A percentile compares a stretch with the other conserved stretches of the same genome.
Conservation (phyloP, 495 filamentous ascomycete genomes). For the Penicillium riverlandense region DNA sequence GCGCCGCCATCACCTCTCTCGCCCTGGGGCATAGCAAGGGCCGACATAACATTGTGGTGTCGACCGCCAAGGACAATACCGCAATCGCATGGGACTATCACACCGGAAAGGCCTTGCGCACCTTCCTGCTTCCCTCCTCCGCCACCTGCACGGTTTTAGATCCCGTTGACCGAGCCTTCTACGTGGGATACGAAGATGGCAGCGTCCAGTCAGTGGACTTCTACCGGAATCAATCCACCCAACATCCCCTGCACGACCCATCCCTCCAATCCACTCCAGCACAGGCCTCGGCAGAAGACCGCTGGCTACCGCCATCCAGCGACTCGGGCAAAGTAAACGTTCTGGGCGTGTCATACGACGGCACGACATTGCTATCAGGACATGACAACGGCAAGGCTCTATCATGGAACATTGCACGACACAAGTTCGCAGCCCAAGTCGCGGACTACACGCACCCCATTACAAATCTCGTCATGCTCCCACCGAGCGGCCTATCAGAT, state of each 20-base stretch:
- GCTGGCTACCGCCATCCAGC: slow-evolving; percentile 54
- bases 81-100: slow-evolving; percentile 87
- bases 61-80: slow-evolving; percentile 71
- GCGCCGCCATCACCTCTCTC: slow-evolving; percentile 68
- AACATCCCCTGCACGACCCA: slow-evolving; percentile 49
- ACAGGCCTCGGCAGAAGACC: slow-evolving; percentile 45
- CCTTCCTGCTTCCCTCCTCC: slow-evolving; percentile 65
- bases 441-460: slow-evolving; percentile 68
- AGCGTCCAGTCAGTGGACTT: slow-evolving; percentile 76
- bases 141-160: slow-evolving; percentile 72
- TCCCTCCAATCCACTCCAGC: slow-evolving; percentile 48
- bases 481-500: slow-evolving; percentile 50
- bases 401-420: slow-evolving; percentile 68
- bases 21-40: slow-evolving; percentile 59
- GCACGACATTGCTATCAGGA: slow-evolving; percentile 73
- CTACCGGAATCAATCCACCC: slow-evolving; percentile 46
- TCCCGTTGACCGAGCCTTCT: slow-evolving; percentile 75
- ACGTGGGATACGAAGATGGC: slow-evolving; percentile 76
- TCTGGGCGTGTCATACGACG: slow-evolving; percentile 68
- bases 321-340: slow-evolving; percentile 57
- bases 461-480: slow-evolving; percentile 67
- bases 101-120: slow-evolving; percentile 65
- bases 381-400: slow-evolving; percentile 73
- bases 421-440: slow-evolving; percentile 52
- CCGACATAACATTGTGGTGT: slow-evolving; percentile 67